A percentile compares a stretch with the other conserved stretches of the same genome.
These are phyloP conservation scores for Daldinia concentrica DNA, from an alignment of 495 filamentous ascomycete species.

Conservation along the genomic window DNA sequence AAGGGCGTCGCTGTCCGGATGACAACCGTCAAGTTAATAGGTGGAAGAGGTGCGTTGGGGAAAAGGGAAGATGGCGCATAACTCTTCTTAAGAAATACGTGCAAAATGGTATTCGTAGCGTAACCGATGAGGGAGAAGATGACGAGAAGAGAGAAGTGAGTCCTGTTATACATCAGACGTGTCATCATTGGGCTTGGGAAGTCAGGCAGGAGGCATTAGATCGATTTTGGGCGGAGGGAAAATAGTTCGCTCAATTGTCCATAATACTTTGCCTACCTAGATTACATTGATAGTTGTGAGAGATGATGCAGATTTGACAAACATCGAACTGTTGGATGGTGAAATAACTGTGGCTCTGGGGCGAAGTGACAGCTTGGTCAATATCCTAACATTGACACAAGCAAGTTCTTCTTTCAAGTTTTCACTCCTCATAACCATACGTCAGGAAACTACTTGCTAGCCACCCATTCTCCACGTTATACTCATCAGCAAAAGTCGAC, in stretches of 20 bases:
- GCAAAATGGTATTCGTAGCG: conserved; percentile 52
- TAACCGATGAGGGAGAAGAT: conserved; percentile 56
- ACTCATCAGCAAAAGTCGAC: conserved; percentile 40
- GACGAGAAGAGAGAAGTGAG: conserved; percentile 52
- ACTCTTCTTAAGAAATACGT: conserved; percentile 58
- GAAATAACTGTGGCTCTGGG: neutral
- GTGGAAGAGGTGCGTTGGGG: conserved; percentile 59
- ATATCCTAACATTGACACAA: neutral
- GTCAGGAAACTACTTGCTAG: conserved; percentile 45
- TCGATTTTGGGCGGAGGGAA: conserved; percentile 50
- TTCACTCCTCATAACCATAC: conserved; percentile 41
- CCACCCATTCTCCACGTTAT: conserved; percentile 47
- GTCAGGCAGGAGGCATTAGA: conserved; percentile 57
- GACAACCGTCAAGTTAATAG: conserved; percentile 59
- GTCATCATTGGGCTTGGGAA: conserved; percentile 61
- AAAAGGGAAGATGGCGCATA: conserved; percentile 57
- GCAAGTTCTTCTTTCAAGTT: neutral
- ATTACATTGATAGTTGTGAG: neutral
- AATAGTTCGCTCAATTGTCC: conserved; percentile 4
- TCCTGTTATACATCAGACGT: conserved; percentile 62
- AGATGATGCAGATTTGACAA: neutral
- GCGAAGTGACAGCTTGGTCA: neutral
- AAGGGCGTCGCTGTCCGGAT: conserved; percentile 57
- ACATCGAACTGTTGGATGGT: neutral
- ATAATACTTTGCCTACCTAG: neutral